A percentile compares a stretch with the other conserved stretches of the same genome.
These are phyloP conservation scores for Biscogniauxia marginata DNA, from an alignment of 2,329 filamentous ascomycete genomes.

Conservation along the genomic window DNA sequence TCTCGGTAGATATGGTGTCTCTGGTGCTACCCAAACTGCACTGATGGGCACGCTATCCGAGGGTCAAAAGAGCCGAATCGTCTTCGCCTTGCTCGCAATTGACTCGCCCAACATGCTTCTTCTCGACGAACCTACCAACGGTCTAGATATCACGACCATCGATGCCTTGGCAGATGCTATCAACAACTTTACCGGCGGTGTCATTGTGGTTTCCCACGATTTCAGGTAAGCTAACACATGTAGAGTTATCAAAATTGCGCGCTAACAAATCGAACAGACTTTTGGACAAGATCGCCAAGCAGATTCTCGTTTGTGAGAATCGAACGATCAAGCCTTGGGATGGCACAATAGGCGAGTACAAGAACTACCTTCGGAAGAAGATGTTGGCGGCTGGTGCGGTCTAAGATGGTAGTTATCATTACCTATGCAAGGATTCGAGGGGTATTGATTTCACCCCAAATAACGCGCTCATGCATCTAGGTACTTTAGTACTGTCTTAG, in stretches of 20 bases:
- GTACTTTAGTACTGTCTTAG: background rate
- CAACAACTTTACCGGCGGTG: constrained; percentile 93
- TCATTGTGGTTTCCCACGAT: constrained; percentile 97
- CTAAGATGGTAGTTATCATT: constrained; percentile 45
- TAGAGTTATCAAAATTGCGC: background rate
- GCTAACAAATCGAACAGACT: constrained; percentile 55
- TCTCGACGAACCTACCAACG: constrained; percentile 98
- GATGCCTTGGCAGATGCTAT: constrained; percentile 97
- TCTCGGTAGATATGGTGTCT: constrained; percentile 90
- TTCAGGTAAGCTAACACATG: constrained; percentile 70
- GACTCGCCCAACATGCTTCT: constrained; percentile 97
- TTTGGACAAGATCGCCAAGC: constrained; percentile 98
- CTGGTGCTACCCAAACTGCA: constrained; percentile 90
- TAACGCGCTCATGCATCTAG: background rate
- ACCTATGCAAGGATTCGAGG: background rate
- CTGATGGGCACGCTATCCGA: constrained; percentile 98
- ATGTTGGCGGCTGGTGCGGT: constrained; percentile 88
- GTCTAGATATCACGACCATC: constrained; percentile 97
- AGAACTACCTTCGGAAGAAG: constrained; percentile 98
- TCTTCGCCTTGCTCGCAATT: constrained; percentile 94
- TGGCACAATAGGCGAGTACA: constrained; percentile 89
- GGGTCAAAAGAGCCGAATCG: constrained; percentile 96
- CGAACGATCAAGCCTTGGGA: constrained; percentile 90
- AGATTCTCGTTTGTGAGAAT: constrained; percentile 99
- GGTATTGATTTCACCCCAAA: background rate